phyloP scores from a whole-genome alignment of 306 rosid genomes.

The Carpinus fangiana region DNA sequence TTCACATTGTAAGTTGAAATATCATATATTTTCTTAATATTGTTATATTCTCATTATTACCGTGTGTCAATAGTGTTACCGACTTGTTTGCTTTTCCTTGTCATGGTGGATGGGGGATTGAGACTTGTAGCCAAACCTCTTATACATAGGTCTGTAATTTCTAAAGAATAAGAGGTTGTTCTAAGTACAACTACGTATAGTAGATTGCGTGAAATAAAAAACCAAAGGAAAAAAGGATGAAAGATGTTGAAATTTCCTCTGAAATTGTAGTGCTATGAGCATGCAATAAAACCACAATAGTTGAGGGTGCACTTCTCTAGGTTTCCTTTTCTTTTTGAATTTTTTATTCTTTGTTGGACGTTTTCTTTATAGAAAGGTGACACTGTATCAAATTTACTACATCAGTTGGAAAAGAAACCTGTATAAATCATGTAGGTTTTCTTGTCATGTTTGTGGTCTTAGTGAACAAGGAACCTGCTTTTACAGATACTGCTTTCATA shows the following conservation, averaged over 20 bases:
- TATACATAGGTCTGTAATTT: background rate
- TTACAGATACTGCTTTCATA: background rate
- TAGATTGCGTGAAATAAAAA: background rate
- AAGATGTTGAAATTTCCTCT: background rate
- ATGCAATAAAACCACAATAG: background rate
- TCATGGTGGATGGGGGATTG: background rate
- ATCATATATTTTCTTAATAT: background rate
- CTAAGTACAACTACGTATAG: background rate
- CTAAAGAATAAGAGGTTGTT: background rate
- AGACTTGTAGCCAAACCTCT: background rate
- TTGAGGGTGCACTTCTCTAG: background rate
- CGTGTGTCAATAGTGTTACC: background rate
- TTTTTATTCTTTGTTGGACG: too few relatives aligned
- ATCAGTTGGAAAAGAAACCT: too few relatives aligned
- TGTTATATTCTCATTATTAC: background rate
- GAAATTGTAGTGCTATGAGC: background rate
- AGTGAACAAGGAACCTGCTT: background rate
- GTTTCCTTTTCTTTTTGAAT: background rate
- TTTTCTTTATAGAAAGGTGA: too few relatives aligned
- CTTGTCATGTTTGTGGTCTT: too few relatives aligned
- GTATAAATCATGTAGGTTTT: too few relatives aligned
- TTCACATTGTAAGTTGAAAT: conserved; percentile 18
- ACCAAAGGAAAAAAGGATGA: background rate
- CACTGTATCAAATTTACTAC: too few relatives aligned
- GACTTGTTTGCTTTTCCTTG: background rate